Percentiles rank a stretch among this genome's conserved stretches.
Conservation (phyloP, 305 asterid genomes). For the Fraxinus platypoda region DNA sequence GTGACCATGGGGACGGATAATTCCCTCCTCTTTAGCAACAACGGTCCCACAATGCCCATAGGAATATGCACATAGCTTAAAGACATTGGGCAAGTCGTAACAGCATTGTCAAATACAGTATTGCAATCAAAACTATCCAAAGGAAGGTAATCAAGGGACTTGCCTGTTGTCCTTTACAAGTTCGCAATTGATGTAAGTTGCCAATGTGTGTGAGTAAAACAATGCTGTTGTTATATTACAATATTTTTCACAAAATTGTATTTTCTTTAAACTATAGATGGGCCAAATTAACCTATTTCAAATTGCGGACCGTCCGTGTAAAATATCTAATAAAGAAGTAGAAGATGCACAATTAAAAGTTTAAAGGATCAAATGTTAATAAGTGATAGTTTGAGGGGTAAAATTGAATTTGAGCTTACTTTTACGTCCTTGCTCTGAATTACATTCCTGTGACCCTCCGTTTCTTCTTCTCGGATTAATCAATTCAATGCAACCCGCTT, state of each 20-base stretch:
- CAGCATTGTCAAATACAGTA: too few species aligned
- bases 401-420: background rate
- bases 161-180: too few species aligned
- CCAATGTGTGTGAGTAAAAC: too few species aligned
- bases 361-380: background rate
- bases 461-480: background rate
- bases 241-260: background rate
- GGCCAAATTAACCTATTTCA: background rate
- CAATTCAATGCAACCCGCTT: background rate
- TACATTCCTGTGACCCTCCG: background rate
- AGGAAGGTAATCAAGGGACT: too few species aligned
- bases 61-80: too few species aligned
- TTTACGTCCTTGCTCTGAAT: background rate
- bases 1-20: too few species aligned
- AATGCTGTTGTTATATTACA: too few species aligned
- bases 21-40: too few species aligned
- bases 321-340: background rate
- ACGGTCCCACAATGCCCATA: too few species aligned
- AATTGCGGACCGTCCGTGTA: background rate
- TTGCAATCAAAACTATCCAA: too few species aligned
- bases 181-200: too few species aligned
- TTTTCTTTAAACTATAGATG: background rate
- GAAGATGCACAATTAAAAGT: background rate
- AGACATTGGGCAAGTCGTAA: too few species aligned
- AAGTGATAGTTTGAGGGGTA: background rate